Evolutionary conservation across 345 rosid genomes (phyloP).

Genomic region (Acer saccharum): DNA sequence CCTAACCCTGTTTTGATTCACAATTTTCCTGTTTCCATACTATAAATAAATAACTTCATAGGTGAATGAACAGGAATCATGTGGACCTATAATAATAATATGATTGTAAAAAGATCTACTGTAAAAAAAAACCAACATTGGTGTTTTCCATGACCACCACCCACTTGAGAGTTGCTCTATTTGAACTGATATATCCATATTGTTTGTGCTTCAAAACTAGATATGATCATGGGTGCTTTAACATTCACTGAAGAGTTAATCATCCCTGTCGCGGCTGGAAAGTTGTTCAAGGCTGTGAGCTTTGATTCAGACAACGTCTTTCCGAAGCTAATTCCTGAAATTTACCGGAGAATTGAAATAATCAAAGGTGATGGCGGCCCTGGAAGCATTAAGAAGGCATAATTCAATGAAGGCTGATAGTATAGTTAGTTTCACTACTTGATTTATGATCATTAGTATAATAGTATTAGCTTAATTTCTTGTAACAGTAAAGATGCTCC

Average conservation of each 20-base stretch:
- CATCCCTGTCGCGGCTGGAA: conserved; percentile 28
- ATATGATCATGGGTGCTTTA: conserved; percentile 28
- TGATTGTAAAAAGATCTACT: no score
- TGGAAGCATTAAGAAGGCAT: conserved; percentile 33
- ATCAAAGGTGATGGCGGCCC: conserved; percentile 44
- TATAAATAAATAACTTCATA: no score
- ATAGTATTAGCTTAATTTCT: no score
- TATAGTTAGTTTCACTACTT: not conserved
- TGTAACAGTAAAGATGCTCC: not conserved
- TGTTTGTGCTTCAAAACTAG: not conserved
- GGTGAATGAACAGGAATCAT: no score
- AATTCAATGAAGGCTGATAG: conserved; percentile 21
- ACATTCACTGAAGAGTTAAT: conserved; percentile 23
- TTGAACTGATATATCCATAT: not conserved
- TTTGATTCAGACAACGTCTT: conserved; percentile 29
- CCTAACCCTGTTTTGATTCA: no score
- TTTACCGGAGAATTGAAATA: conserved; percentile 21
- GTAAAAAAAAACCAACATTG: no score
- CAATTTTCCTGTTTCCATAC: no score
- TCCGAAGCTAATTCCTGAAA: conserved; percentile 40
- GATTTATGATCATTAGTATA: no score
- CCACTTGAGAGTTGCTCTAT: not conserved
- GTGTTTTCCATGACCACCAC: no score
- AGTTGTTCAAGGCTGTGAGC: conserved; percentile 33
- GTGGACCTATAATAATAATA: no score